These are phyloP conservation scores for Pichia eremophila DNA, from an alignment of 805 yeast species.

Conservation along the genomic window DNA sequence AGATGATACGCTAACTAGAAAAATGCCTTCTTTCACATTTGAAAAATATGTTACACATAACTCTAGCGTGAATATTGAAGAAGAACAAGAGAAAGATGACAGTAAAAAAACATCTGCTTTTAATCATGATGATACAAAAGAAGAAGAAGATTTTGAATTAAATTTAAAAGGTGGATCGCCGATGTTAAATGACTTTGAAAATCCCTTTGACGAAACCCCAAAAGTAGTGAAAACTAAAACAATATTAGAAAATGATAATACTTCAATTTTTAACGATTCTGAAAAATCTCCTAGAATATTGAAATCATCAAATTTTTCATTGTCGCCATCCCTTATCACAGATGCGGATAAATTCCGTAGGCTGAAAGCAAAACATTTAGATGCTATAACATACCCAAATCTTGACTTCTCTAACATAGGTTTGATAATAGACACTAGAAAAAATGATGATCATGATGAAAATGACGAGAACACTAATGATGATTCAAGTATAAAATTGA, in stretches of 20 bases:
- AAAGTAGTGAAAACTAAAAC: slow-evolving; percentile 1
- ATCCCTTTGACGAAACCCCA: slow-evolving; percentile 31
- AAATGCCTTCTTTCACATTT: slow-evolving; percentile 6
- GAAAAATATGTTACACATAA: slow-evolving; percentile 1
- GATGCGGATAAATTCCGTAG: slow-evolving; percentile 17
- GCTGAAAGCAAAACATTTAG: slow-evolving; percentile 13
- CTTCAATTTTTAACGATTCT: neutral
- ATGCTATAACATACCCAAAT: neutral
- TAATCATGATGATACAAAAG: neutral
- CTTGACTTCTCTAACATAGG: slow-evolving; percentile 19
- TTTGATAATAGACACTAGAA: slow-evolving; percentile 14
- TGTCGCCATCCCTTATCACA: neutral
- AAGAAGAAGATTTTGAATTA: neutral
- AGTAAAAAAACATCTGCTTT: neutral
- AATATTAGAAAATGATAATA: neutral
- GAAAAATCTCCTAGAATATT: neutral
- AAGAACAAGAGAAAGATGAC: neutral
- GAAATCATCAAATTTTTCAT: neutral
- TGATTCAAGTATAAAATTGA: slow-evolving; percentile 18
- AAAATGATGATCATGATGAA: slow-evolving; percentile 7
- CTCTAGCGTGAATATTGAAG: neutral
- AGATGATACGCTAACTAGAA: slow-evolving; percentile 9
- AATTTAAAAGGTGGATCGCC: slow-evolving; percentile 13
- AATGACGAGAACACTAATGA: slow-evolving; percentile 8
- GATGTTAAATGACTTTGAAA: slow-evolving; percentile 21